Base-by-base conservation (phyloP, 768 basidiomycete species). In the Leccinum arenicola region DNA sequence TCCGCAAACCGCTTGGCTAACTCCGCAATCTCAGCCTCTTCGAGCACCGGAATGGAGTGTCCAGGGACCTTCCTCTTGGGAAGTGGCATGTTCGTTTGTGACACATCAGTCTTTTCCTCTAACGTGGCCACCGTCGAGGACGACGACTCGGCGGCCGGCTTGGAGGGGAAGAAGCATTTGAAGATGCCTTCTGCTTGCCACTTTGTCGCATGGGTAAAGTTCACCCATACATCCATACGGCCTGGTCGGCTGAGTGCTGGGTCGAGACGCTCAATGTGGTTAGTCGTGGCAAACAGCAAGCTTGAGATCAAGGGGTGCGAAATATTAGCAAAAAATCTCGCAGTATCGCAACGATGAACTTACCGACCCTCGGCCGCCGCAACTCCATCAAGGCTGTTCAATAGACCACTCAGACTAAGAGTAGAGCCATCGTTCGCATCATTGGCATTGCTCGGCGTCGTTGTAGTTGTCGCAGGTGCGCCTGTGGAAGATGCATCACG, bases 101-200 rank as follows among this genome's bases (percentile, higher is more conserved):
- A 86, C 14, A 82, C 67, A 64, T 85, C 84, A 47, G 73, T 69
- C 49, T 29, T 63, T 50, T 57, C 73, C n/a, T 57, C 53, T 51
- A 62, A 55, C 19, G 58, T 52, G 40, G 62, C n/a, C 17, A 3
- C 62, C 45, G 64, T 40, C 10, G 43, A 45, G 3, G 68, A 57
- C 36, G 61, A 21, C 19, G 56, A 52, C 6, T 54, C 40, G n/a
- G 35, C 35, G 12, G 61, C 50, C 57, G 64, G 73, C 58, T 76
- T 85, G 73, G 73, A 87, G 3, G 92, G 91, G 87, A 94, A 94
- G 85, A 94, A 94, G 73, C 90, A 92, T 72, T 92, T 92, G 84
- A 93, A 94, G 70, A 94, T 91, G 54, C 90, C 91, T 73, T 93
- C 91, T 14, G 92, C 92, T 68, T 94, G 92, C 90, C 90, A 93